Evolutionary conservation across 352 stramenopile genomes (phyloP), one percentile per base, ranked within the genome.

Genomic region (Pythium grandisporangium): DNA sequence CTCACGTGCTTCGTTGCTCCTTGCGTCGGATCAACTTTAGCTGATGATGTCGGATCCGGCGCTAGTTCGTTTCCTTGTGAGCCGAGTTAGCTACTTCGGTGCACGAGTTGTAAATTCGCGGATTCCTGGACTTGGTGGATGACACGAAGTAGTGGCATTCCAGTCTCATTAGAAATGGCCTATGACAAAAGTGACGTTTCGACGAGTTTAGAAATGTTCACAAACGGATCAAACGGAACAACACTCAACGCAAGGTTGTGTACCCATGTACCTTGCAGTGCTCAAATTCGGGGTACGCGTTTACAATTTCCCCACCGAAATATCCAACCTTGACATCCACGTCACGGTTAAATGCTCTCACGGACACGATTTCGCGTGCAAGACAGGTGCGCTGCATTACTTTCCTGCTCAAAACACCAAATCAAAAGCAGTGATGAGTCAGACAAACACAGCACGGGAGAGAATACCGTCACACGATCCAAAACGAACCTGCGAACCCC

Each of bases 201-300:
- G 4, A 19, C 30, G 22, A 5, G 13, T 10, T 42, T 10, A 19
- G 27, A 22, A 39, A 20, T 16, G 29, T 13, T 11, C 11, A 34
- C 10, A 30, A n/a, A 17, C 30, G 6, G 20, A 30, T 33, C 10
- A 7, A 40, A 8, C n/a, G 11, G 20, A 16, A 12, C 11, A 6
- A 6, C 24, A 40, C 40, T 29, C 2, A 14, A 34, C 13, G 4
- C n/a, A 17, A 19, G 12, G 16, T 13, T 52, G 12, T 22, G 37
- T 20, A 27, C 6, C 23, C 25, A 27, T 21, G 19, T 42, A 71
- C 66, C 59, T 84, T 89, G 68, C 81, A 94, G 39, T 94, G 55
- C 7, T 92, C 78, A 55, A 70, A 94, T 45, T 94, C 81, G 6
- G 81, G 81, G 45, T 91, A 66, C 5, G 81, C 56, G 29, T 89